These are phyloP conservation scores for Cardamine occulta DNA, from an alignment of 345 rosid species.

Conservation along the genomic window DNA sequence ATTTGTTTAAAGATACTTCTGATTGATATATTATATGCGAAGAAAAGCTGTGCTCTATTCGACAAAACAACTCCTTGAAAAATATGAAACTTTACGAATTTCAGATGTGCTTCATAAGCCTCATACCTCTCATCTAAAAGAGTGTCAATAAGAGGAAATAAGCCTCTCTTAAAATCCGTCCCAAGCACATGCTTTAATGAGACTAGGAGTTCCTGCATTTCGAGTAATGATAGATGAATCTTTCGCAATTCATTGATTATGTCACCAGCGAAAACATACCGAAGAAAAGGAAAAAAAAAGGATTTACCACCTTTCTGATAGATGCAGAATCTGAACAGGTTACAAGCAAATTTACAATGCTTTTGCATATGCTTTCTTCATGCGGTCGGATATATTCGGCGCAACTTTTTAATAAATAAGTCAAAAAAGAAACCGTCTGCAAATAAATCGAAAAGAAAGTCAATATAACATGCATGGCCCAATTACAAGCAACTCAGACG, in stretches of 20 bases:
- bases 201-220: slow-evolving; percentile 88
- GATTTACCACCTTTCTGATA: slow-evolving; percentile 75
- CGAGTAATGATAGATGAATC: slow-evolving; percentile 32
- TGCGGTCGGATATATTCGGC: slow-evolving; percentile 96
- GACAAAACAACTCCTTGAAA: slow-evolving; percentile 11
- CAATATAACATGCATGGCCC: slow-evolving; percentile 23
- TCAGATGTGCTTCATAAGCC: slow-evolving; percentile 14
- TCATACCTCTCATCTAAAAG: slow-evolving; percentile 90
- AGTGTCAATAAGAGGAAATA: slow-evolving; percentile 95
- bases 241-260: slow-evolving; percentile 15
- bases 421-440: slow-evolving; percentile 98
- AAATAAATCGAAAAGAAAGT: slow-evolving; percentile 37
- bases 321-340: slow-evolving; percentile 98
- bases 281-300: slow-evolving; percentile 8
- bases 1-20: slow-evolving; percentile 12
- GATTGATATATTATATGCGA: slow-evolving; percentile 3
- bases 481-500: not conserved
- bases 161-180: slow-evolving; percentile 97
- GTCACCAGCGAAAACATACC: slow-evolving; percentile 5
- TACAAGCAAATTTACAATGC: slow-evolving; percentile 97
- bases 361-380: slow-evolving; percentile 95
- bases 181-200: slow-evolving; percentile 97
- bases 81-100: not conserved
- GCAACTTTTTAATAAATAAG: slow-evolving; percentile 92
- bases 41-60: slow-evolving; percentile 6